Evolutionary conservation across 2,329 filamentous ascomycete species (phyloP).

Genomic region (Metarhizium anisopliae): DNA sequence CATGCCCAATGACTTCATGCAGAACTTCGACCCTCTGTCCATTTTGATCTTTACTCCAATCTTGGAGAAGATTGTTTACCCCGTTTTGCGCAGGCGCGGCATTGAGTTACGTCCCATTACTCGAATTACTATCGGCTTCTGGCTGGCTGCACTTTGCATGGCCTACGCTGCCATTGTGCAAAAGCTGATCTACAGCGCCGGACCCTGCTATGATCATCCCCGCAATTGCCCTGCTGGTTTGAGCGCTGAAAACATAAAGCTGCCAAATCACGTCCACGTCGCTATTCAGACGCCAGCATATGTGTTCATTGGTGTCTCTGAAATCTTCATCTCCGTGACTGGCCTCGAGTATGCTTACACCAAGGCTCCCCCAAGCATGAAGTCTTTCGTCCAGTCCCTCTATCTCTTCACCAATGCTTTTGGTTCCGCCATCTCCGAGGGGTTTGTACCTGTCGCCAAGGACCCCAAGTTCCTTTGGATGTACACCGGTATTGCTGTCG

Average conservation of each 20-base stretch:
- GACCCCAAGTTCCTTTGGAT: slow-evolving; percentile 61
- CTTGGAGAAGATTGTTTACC: slow-evolving; percentile 53
- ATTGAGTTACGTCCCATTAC: slow-evolving; percentile 57
- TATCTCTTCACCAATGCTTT: slow-evolving; percentile 52
- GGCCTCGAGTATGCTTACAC: slow-evolving; percentile 66
- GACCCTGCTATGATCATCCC: slow-evolving; percentile 40
- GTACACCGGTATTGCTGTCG: slow-evolving; percentile 48
- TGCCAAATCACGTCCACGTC: slow-evolving; percentile 40
- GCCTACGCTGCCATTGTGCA: slow-evolving; percentile 51
- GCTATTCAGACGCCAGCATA: slow-evolving; percentile 46
- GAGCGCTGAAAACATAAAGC: slow-evolving; percentile 15
- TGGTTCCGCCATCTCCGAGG: slow-evolving; percentile 50
- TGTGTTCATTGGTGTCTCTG: slow-evolving; percentile 46
- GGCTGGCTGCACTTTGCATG: slow-evolving; percentile 43
- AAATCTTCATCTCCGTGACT: slow-evolving; percentile 59
- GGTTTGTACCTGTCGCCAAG: slow-evolving; percentile 48
- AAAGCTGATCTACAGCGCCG: slow-evolving; percentile 46
- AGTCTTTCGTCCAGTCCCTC: slow-evolving; percentile 50
- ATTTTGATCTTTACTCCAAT: slow-evolving; percentile 60
- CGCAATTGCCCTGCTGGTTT: slow-evolving; percentile 26
- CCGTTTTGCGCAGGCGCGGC: slow-evolving; percentile 44
- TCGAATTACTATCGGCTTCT: slow-evolving; percentile 57
- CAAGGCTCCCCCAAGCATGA: slow-evolving; percentile 62
- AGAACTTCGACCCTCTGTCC: slow-evolving; percentile 58
- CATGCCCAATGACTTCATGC: slow-evolving; percentile 61